Base-by-base conservation (phyloP, 2,329 filamentous ascomycete genomes). In the Lasiodiplodia hormozganensis region DNA sequence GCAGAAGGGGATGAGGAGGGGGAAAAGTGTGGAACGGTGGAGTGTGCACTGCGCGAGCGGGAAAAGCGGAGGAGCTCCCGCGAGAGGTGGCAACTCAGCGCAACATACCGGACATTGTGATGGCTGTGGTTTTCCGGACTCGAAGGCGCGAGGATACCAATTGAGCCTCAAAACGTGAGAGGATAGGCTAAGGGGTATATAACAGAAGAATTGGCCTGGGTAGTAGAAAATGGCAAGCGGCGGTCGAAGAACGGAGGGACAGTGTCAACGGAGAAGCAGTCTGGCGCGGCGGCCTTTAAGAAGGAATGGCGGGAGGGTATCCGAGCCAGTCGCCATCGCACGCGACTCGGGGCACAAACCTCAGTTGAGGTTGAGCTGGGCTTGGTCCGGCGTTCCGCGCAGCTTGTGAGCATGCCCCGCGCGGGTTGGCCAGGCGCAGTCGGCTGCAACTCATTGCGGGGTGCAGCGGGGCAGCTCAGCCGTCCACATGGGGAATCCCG, bases 101-200 rank as follows among this genome's bases (percentile, higher is more conserved):
- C 53, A 40, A 67, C 65, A 2, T 58, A 67, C 65, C 65, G 14
- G 65, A 67, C 65, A 67, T 67, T 38, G 31, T 57, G 53, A 6
- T 21, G n/a, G 53, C 3, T 51, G 25, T 36, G 25, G 23, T 14
- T 52, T 23, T 21, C 16, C 47, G 47, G 11, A 51, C 14, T 12
- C 16, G 60, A 8, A 64, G 28, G 43, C 51, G 36, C 28, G 16
- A 49, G 21, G 28, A n/a, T 51, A 21, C 7, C 65, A 11, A 47
- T 6, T 43, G 53, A 8, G 18, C 21, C 8, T 56, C 11, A n/a
- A 23, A 65, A 43, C 2, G 60, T 18, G n/a, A 3, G 23, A 16
- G 11, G 25, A 21, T n/a, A 47, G 43, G 7, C 43, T 11, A n/a
- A 52, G 16, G 28, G 8, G 31, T 36, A 64, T 21, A 31, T n/a